Percentiles rank a stretch among this genome's conserved stretches.
phyloP scores from a whole-genome alignment of 345 rosid genomes.

The Cardiospermum halicacabum region DNA sequence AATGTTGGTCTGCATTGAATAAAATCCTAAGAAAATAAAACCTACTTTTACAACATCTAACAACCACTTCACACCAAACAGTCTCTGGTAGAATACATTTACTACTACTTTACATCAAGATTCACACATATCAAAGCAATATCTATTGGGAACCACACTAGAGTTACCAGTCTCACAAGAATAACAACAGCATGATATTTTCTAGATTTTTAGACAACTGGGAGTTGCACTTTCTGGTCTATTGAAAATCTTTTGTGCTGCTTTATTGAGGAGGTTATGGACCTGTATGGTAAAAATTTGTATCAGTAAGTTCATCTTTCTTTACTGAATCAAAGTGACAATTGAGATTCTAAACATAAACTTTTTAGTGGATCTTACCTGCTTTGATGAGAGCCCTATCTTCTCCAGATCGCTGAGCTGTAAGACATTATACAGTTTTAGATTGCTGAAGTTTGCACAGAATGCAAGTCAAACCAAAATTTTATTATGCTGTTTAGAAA shows the following conservation, averaged over 20 bases:
- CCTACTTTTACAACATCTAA: too few relatives aligned
- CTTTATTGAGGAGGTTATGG: conserved; percentile 52
- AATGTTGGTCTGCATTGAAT: not conserved
- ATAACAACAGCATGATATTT: not conserved
- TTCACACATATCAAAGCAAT: not conserved
- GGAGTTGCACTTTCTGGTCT: conserved; percentile 16
- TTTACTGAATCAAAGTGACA: not conserved
- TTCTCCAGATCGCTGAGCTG: conserved; percentile 78
- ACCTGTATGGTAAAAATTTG: conserved; percentile 25
- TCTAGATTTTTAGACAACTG: not conserved
- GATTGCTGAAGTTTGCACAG: not conserved
- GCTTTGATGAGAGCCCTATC: conserved; percentile 84
- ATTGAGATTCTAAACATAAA: not conserved
- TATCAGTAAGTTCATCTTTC: not conserved
- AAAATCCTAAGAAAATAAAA: too few relatives aligned
- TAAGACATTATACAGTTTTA: not conserved
- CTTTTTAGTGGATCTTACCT: conserved; percentile 27
- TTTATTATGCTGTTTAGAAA: too few relatives aligned
- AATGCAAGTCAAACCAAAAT: not conserved
- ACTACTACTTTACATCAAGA: too few relatives aligned
- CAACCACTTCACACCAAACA: too few relatives aligned
- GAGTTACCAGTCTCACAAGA: not conserved
- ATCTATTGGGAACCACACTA: too few relatives aligned
- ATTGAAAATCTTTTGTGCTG: conserved; percentile 55
- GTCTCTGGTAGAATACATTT: too few relatives aligned